Percentiles rank a stretch among this genome's conserved stretches.
These are phyloP conservation scores for Kokia cookei DNA, from an alignment of 441 rosid genomes.

Conservation along the genomic window DNA sequence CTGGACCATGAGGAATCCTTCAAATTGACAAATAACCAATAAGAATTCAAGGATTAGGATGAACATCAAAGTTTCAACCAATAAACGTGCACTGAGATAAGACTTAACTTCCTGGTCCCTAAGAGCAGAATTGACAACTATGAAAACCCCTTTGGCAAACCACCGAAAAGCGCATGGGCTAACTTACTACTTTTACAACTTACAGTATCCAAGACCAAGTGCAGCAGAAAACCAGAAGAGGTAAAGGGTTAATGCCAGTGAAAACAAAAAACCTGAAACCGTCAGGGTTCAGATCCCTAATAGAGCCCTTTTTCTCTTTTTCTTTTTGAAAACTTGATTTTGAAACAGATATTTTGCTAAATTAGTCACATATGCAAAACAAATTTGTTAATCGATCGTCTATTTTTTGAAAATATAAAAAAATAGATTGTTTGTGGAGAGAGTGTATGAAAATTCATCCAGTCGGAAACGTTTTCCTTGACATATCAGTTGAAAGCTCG, in stretches of 20 bases:
- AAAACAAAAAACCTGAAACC: too few species aligned
- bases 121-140: neutral
- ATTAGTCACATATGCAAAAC: too few species aligned
- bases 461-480: too few species aligned
- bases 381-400: too few species aligned
- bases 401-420: too few species aligned
- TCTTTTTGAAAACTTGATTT: too few species aligned
- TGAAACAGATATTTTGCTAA: too few species aligned
- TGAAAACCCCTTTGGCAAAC: neutral
- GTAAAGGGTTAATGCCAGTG: neutral
- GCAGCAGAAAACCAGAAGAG: neutral
- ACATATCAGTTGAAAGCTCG: too few species aligned
- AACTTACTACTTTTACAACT: neutral
- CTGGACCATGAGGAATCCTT: slow-evolving; percentile 34
- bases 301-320: too few species aligned
- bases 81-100: slow-evolving; percentile 29
- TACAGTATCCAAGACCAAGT: neutral
- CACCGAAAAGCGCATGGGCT: slow-evolving; percentile 18
- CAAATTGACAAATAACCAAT: slow-evolving; percentile 31
- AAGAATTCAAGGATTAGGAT: slow-evolving; percentile 26
- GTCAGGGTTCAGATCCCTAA: too few species aligned
- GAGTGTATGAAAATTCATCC: too few species aligned
- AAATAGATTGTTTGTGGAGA: too few species aligned
- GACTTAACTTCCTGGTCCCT: slow-evolving; percentile 27
- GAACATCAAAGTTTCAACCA: slow-evolving; percentile 27